A percentile compares a stretch with the other conserved stretches of the same genome.
Conservation (phyloP, 2,329 filamentous ascomycete species). For the Aureobasidium sp. region DNA sequence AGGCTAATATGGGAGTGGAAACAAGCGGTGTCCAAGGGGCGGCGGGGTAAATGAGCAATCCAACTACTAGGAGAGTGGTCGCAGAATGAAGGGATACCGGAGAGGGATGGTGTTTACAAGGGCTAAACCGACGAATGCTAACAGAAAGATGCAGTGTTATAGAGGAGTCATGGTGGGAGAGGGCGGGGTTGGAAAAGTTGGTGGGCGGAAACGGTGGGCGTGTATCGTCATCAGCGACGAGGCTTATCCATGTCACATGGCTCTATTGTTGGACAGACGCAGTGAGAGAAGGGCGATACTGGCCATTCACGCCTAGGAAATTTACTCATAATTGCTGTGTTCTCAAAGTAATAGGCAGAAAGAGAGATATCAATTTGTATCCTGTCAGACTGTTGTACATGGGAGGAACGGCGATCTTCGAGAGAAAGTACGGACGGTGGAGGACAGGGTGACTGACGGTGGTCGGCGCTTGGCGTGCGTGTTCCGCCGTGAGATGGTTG, state of each 20-base stretch:
- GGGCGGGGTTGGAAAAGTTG: slow-evolving; percentile 10
- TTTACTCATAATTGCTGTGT: background rate
- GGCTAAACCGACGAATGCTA: background rate
- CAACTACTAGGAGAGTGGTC: background rate
- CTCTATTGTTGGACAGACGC: background rate
- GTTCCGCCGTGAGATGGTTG: background rate
- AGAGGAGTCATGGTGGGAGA: background rate
- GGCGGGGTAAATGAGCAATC: slow-evolving; percentile 10
- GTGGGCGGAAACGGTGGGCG: background rate
- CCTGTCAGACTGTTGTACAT: background rate
- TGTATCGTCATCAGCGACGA: background rate
- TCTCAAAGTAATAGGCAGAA: background rate
- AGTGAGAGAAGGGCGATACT: background rate
- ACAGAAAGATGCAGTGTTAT: background rate
- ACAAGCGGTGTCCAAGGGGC: slow-evolving; percentile 11
- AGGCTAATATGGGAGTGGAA: slow-evolving; percentile 10
- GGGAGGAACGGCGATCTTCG: background rate
- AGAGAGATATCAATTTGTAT: background rate
- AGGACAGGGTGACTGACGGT: background rate
- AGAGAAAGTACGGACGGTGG: background rate
- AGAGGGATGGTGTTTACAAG: background rate
- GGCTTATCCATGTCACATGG: slow-evolving; percentile 3
- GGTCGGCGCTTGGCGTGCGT: slow-evolving; percentile 5
- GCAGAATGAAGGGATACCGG: background rate
- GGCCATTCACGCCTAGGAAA: background rate